Conservation (phyloP, 176 grass and related monocot species). For the Oryza rufipogon region DNA sequence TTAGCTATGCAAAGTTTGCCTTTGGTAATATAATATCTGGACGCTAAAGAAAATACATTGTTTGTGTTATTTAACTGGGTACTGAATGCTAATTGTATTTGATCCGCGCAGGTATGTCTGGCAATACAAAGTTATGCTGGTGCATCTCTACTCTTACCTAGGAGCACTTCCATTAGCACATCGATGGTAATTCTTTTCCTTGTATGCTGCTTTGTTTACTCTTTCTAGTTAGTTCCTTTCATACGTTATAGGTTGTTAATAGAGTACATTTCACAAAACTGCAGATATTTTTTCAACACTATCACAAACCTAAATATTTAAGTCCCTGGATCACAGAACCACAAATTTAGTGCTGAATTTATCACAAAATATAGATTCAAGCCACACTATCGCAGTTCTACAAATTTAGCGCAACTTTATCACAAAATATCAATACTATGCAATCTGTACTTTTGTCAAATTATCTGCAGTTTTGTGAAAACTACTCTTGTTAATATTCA, state of each 20-base stretch:
- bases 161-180: slow-evolving; percentile 79
- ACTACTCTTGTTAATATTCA: not conserved
- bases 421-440: too few relatives aligned
- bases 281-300: not conserved
- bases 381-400: not conserved
- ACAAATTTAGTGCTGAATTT: not conserved
- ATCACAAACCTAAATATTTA: not conserved
- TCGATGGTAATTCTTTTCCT: slow-evolving; percentile 66
- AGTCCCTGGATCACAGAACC: not conserved
- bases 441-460: not conserved
- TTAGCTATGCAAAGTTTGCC: slow-evolving; percentile 22
- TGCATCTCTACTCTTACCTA: slow-evolving; percentile 87
- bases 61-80: not conserved
- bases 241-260: slow-evolving; percentile 1
- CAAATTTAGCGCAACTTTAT: too few relatives aligned
- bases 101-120: slow-evolving; percentile 64
- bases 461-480: not conserved
- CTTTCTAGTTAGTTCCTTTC: slow-evolving; percentile 17
- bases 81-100: slow-evolving; percentile 45
- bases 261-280: not conserved
- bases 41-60: not conserved
- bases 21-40: slow-evolving; percentile 21
- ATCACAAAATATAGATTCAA: not conserved
- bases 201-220: slow-evolving; percentile 18
- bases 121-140: slow-evolving; percentile 83